Evolutionary conservation across 768 basidiomycete species (phyloP).

Genomic region (Tulasnella sp.): DNA sequence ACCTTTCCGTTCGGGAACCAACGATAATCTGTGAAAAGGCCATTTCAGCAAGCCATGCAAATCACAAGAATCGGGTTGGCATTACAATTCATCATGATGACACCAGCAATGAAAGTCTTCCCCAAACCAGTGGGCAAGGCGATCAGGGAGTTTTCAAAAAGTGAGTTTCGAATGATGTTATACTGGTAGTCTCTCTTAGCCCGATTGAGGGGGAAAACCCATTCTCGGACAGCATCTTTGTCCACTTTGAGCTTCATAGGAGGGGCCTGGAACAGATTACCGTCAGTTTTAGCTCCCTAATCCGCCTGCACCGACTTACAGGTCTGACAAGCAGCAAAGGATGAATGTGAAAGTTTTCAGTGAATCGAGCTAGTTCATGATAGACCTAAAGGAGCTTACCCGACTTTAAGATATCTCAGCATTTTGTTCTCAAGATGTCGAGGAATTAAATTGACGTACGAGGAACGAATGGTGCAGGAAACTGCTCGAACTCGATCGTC

Average conservation of each 20-base stretch:
- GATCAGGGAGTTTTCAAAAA: slow-evolving; percentile 90
- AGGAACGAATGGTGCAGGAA: slow-evolving; percentile 65
- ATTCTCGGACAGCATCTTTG: slow-evolving; percentile 66
- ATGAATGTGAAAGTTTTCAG: not conserved
- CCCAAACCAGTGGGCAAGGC: slow-evolving; percentile 92
- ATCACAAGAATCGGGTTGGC: slow-evolving; percentile 15
- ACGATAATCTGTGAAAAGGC: slow-evolving; percentile 51
- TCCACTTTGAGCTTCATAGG: slow-evolving; percentile 71
- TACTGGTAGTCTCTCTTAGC: slow-evolving; percentile 88
- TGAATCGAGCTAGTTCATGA: not conserved
- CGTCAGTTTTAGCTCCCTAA: not conserved
- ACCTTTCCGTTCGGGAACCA: slow-evolving; percentile 92
- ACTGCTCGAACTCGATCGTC: slow-evolving; percentile 63
- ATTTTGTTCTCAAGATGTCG: too few species aligned
- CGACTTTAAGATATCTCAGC: not conserved
- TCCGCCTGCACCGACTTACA: slow-evolving; percentile 1
- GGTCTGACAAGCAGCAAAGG: slow-evolving; percentile 6
- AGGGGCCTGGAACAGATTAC: slow-evolving; percentile 20
- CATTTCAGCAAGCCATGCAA: not conserved
- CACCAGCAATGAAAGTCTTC: slow-evolving; percentile 96
- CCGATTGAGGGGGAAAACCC: slow-evolving; percentile 85
- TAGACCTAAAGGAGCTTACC: slow-evolving; percentile 7
- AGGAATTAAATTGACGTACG: slow-evolving; percentile 34
- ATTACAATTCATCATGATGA: slow-evolving; percentile 88
- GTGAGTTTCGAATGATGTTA: slow-evolving; percentile 74